Evolutionary conservation across 2,329 filamentous ascomycete species (phyloP), one percentile per base, ranked within the genome.

Genomic region (Penicillium sp.): DNA sequence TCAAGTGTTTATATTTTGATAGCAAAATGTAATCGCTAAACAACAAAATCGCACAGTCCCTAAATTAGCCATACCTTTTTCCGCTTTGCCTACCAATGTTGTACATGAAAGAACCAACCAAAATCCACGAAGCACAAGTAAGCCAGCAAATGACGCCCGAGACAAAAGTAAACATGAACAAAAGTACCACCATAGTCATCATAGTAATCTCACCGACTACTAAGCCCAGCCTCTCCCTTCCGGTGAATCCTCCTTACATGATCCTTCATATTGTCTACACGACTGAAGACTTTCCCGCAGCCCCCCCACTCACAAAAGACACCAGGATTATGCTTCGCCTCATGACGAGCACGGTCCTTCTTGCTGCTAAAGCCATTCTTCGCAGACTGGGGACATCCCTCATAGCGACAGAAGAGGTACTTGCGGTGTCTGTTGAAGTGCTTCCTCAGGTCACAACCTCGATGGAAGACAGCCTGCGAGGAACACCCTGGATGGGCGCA

Each of bases 341-440:
- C 84, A 60, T 86, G 84, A 38, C 84, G 73, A 26, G 81, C 80
- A 20, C 83, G 79, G 60, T 86, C 84, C 64, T 86, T 86, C 66
- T 85, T 85, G 65, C 81, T 84, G 7, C 82, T 85, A 66, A 86
- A 86, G 0, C 84, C 83, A 32, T 82, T 82, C 35, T 79, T 78
- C 3, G 73, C 76, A 10, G 81, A 75, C 63, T 85, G 82, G 13
- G 82, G 81, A 66, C 84, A 86, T 13, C 82, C 81, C 47, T 80
- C 75, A 56, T 84, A 77, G 5, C 82, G 80, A 68, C 84, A 86
- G 68, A 84, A 85, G 51, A 85, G 79, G 16, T 82, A 78, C 62
- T 86, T 86, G 29, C 79, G 82, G 68, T 86, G 84, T 14, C 84
- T 76, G 66, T 85, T 85, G 74, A 81, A 85, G 66, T 86, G 84